Percentiles rank a stretch among this genome's conserved stretches.
phyloP scores from a whole-genome alignment of 192 early-diverging fungal genomes.

The Entomortierella lignicola region DNA sequence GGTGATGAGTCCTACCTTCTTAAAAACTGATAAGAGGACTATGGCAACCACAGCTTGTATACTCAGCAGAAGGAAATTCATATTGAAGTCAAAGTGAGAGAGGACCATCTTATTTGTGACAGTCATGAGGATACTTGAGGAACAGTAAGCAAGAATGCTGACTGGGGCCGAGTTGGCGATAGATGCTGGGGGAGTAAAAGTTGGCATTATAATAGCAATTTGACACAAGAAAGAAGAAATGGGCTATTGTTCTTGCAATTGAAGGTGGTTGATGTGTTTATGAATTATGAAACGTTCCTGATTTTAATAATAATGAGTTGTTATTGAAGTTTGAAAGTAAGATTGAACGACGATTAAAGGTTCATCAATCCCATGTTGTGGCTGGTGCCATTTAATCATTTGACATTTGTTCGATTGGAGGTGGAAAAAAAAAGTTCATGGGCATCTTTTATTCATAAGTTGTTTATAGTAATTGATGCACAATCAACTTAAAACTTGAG shows the following conservation, averaged over 20 bases:
- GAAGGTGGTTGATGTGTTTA: not conserved
- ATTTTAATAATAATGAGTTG: too few relatives aligned
- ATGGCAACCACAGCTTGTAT: slow-evolving; percentile 74
- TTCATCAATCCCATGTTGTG: too few relatives aligned
- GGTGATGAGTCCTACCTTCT: slow-evolving; percentile 65
- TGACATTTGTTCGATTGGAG: not conserved
- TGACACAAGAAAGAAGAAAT: slow-evolving; percentile 3
- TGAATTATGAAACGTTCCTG: too few relatives aligned
- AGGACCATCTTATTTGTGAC: slow-evolving; percentile 91
- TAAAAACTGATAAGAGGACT: slow-evolving; percentile 64
- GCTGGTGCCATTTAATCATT: too few relatives aligned
- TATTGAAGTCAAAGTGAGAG: slow-evolving; percentile 82
- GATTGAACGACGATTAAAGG: too few relatives aligned
- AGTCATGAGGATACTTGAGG: slow-evolving; percentile 89
- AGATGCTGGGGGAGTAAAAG: not conserved
- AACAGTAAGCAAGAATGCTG: slow-evolving; percentile 90
- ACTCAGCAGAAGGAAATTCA: slow-evolving; percentile 86
- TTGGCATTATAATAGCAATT: not conserved
- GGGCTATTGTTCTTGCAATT: not conserved
- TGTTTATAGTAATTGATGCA: slow-evolving; percentile 14
- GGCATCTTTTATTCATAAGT: slow-evolving; percentile 44
- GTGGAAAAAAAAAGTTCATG: slow-evolving; percentile 28
- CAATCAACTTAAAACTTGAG: slow-evolving; percentile 89
- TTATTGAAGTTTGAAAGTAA: too few relatives aligned
- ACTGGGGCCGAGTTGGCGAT: slow-evolving; percentile 57